phyloP scores from a whole-genome alignment of 2,329 filamentous ascomycete genomes.

The Didymella keratinophila region DNA sequence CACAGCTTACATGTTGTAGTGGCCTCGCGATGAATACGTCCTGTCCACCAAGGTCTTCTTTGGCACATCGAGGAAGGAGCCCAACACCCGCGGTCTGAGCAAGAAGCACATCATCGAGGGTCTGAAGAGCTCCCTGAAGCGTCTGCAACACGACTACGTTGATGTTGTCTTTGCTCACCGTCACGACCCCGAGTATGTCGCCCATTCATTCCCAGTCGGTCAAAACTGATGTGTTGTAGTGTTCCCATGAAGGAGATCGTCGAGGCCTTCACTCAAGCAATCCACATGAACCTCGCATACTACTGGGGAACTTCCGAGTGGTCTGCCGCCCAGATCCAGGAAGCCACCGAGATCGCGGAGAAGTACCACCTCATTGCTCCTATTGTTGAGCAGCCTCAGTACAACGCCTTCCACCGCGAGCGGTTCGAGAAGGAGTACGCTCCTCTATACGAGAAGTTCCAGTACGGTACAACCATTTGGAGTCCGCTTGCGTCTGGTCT shows the following conservation, averaged over 20 bases:
- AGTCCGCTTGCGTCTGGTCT: slow-evolving; percentile 63
- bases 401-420: slow-evolving; percentile 69
- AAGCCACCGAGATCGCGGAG: slow-evolving; percentile 66
- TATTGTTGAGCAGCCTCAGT: slow-evolving; percentile 64
- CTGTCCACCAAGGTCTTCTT: slow-evolving; percentile 56
- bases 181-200: slow-evolving; percentile 58
- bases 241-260: slow-evolving; percentile 71
- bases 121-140: slow-evolving; percentile 63
- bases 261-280: slow-evolving; percentile 60
- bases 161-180: slow-evolving; percentile 70
- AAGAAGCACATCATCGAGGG: slow-evolving; percentile 65
- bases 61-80: slow-evolving; percentile 66
- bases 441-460: slow-evolving; percentile 64
- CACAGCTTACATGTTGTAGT: slow-evolving; percentile 41
- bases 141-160: slow-evolving; percentile 71
- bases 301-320: slow-evolving; percentile 65
- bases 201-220: not conserved
- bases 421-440: slow-evolving; percentile 69
- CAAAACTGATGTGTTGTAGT: slow-evolving; percentile 33
- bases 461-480: slow-evolving; percentile 66
- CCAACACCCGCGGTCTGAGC: slow-evolving; percentile 60
- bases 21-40: slow-evolving; percentile 53
- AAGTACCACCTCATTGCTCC: slow-evolving; percentile 69
- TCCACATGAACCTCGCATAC: slow-evolving; percentile 65
- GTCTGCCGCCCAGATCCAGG: slow-evolving; percentile 65